phyloP scores from a whole-genome alignment of 2,329 filamentous ascomycete species.

The Ceratocystis cubensis region DNA sequence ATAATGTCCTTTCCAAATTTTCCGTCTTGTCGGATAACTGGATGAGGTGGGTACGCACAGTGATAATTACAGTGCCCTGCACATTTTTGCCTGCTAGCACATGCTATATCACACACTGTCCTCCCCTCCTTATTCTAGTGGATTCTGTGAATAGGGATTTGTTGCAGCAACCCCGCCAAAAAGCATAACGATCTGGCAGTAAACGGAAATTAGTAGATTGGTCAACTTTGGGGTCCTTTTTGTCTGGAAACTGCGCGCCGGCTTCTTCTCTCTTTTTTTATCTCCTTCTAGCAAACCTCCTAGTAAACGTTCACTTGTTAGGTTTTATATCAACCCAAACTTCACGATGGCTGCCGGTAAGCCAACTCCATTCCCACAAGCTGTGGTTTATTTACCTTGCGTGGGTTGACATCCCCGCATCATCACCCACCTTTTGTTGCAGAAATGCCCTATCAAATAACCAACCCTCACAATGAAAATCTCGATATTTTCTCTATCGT shows the following conservation, averaged over 20 bases:
- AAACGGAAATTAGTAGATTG: neutral
- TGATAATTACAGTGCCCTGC: neutral
- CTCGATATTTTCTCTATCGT: too few relatives aligned
- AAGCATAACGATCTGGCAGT: constrained; percentile 2
- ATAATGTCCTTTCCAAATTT: neutral
- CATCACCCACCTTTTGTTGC: neutral
- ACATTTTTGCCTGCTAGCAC: too few relatives aligned
- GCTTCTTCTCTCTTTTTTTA: constrained; percentile 6
- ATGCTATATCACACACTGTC: constrained; percentile 6
- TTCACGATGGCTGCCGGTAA: constrained; percentile 29
- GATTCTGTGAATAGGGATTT: constrained; percentile 7
- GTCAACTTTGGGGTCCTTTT: neutral
- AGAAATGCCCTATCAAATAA: neutral
- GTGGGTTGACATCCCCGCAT: neutral
- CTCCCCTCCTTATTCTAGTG: neutral
- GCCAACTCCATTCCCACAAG: constrained; percentile 18
- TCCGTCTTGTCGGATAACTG: neutral
- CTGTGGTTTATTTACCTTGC: neutral
- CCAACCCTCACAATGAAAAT: neutral
- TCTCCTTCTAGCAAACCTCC: neutral
- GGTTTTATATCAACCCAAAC: constrained; percentile 13
- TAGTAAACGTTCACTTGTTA: constrained; percentile 3
- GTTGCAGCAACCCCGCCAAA: constrained; percentile 18
- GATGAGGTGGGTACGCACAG: neutral
- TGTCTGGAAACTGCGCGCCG: neutral